Conservation (phyloP, 2,329 filamentous ascomycete genomes). For the Podosphaera fusca region DNA sequence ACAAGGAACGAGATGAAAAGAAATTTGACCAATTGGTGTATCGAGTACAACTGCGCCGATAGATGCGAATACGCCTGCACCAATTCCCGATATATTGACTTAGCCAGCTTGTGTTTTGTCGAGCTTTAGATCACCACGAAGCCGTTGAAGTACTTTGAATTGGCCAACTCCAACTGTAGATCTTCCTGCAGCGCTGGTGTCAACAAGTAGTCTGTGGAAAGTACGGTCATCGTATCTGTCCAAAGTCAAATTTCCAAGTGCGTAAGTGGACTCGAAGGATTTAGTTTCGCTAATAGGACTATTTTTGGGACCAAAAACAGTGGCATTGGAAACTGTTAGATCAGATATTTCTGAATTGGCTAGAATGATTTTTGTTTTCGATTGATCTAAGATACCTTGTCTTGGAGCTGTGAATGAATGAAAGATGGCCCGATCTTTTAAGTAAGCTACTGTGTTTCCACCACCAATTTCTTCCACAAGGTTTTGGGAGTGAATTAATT, state of each 20-base stretch:
- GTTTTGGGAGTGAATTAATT: neutral
- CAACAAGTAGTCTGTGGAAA: no score
- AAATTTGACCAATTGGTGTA: no score
- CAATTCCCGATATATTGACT: no score
- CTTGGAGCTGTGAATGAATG: neutral
- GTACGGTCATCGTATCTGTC: no score
- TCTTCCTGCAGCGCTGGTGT: no score
- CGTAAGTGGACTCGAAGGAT: neutral
- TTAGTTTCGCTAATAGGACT: neutral
- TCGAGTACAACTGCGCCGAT: no score
- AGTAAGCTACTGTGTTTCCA: neutral
- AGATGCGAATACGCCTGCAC: no score
- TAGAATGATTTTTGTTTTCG: neutral
- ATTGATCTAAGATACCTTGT: neutral
- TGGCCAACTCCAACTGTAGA: no score
- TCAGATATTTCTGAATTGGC: neutral
- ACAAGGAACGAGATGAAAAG: neutral
- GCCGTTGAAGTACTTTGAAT: no score
- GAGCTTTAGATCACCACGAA: no score
- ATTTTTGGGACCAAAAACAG: neutral
- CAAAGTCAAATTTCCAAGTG: neutral
- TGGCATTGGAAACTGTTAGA: neutral
- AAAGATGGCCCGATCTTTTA: neutral
- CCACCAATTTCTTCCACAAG: neutral
- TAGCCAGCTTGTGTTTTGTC: no score